phyloP scores from a whole-genome alignment of 495 filamentous ascomycete species.

The Talaromyces stipitatus region DNA sequence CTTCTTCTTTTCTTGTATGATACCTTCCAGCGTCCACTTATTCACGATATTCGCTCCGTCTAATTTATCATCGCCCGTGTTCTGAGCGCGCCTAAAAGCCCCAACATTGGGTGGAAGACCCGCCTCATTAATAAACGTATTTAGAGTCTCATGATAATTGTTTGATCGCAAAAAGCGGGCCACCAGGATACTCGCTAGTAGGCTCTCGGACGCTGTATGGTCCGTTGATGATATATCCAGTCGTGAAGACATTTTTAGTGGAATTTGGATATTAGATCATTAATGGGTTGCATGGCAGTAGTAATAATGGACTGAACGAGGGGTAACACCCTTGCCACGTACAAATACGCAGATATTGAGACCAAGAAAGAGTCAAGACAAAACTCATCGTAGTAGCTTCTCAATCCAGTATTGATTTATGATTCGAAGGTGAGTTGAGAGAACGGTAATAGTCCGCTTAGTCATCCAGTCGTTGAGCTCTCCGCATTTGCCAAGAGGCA shows the following conservation, averaged over 20 bases:
- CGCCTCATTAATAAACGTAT: conserved; percentile 55
- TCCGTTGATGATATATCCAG: neutral
- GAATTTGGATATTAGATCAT: too few relatives aligned
- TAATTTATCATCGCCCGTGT: conserved; percentile 30
- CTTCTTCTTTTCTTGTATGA: conserved; percentile 57
- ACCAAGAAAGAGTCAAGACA: neutral
- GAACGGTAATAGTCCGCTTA: neutral
- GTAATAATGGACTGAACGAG: too few relatives aligned
- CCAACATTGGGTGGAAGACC: conserved; percentile 39
- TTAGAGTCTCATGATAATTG: conserved; percentile 52
- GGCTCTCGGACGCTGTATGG: neutral
- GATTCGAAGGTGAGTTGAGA: too few relatives aligned
- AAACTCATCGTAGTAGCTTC: neutral
- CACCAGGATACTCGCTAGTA: conserved; percentile 41
- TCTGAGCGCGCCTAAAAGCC: conserved; percentile 17
- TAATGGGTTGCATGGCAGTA: too few relatives aligned
- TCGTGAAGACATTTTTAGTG: neutral
- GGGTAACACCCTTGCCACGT: too few relatives aligned
- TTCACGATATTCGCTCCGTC: conserved; percentile 12
- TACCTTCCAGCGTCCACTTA: conserved; percentile 52
- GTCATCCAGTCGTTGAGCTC: neutral
- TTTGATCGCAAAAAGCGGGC: conserved; percentile 56
- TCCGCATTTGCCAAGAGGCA: conserved; percentile 4
- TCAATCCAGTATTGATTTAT: too few relatives aligned
- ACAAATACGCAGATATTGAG: neutral